Evolutionary conservation across 23 red algal species (phyloP), one percentile per base, ranked within the genome.

Genomic region (Gracilaria caudata): DNA sequence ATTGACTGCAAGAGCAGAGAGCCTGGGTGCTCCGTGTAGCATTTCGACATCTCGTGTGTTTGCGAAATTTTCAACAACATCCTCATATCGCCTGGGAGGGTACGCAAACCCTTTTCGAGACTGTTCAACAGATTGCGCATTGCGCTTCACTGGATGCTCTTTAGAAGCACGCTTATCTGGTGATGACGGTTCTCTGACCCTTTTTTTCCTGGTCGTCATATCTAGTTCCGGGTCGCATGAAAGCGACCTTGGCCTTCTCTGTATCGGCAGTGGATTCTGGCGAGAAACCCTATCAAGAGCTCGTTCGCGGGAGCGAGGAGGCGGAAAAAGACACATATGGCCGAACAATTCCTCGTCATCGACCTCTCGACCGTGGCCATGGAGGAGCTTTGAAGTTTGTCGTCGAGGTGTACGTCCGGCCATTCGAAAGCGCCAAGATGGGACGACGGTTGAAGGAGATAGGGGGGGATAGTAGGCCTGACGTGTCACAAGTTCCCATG

Each of bases 261-360:
- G 77, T 17, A 12, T 49, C 20, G 77, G 29, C 19, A 23, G 0
- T 0, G 38, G 61, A 23, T 80, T 58, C 5, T 32, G 43, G 16
- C 51, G 56, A 29, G 56, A 35, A 51, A 4, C 61, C 21, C 7
- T 58, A 12, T 39, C 51, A 20, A 49, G 20, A 28, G 14, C 19
- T 60, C 25, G 19, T 44, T 80, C 19, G 9, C 6, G 20, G 21
- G 77, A 80, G 20, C 56, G 38, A 8, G 38, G 51, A 37, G 38
- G 51, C n/a, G 74, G 44, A 13, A 36, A 32, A 58, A 60, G 51
- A 4, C 39, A 17, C 38, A 43, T 7, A 24, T 57, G 51, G 28
- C 77, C 51, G 35, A 80, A 80, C 46, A 80, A 25, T 33, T 80
- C 77, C 5, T 80, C 77, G 14, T 80, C 77, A 24, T 80, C 77